Percentiles rank a stretch among this genome's conserved stretches.
Evolutionary conservation across 2,329 filamentous ascomycete species (phyloP).

Genomic region (Tolypocladium amazonense): DNA sequence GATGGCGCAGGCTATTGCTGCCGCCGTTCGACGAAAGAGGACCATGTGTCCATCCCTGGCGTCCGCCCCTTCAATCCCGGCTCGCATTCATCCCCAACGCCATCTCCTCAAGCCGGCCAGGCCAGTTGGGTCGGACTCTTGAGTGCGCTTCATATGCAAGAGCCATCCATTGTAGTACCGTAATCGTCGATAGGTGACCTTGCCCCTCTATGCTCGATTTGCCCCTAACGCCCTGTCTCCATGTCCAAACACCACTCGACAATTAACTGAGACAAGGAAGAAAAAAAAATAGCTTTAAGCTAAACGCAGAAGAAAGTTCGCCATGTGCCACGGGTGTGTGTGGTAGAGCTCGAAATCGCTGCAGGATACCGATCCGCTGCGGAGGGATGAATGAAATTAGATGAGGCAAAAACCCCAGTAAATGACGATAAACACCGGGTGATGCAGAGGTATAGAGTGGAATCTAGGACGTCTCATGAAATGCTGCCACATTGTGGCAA

Average conservation of each 20-base stretch:
- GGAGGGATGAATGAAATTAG: neutral
- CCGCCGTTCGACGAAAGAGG: neutral
- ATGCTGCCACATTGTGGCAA: neutral
- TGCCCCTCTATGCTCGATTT: constrained; percentile 6
- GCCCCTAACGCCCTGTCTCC: constrained; percentile 4
- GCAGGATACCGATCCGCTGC: neutral
- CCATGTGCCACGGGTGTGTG: neutral
- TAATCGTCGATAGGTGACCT: neutral
- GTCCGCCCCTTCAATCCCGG: neutral
- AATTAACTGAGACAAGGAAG: constrained; percentile 1
- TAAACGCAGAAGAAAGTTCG: neutral
- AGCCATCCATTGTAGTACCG: constrained; percentile 2
- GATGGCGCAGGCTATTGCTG: neutral
- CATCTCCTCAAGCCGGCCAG: neutral
- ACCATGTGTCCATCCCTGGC: neutral
- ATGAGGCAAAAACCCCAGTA: constrained; percentile 6
- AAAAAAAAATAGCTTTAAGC: neutral
- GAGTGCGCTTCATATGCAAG: neutral
- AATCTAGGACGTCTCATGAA: constrained; percentile 11
- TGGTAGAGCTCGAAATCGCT: neutral
- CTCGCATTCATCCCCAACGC: neutral
- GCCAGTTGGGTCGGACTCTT: neutral
- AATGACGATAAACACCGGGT: constrained; percentile 13
- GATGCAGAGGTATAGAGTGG: constrained; percentile 13
- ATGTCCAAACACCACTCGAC: constrained; percentile 4